Percentiles rank a stretch among this genome's conserved stretches.
Evolutionary conservation across 148 eudicot species (phyloP).

Genomic region (Camellia lanceoleosa): DNA sequence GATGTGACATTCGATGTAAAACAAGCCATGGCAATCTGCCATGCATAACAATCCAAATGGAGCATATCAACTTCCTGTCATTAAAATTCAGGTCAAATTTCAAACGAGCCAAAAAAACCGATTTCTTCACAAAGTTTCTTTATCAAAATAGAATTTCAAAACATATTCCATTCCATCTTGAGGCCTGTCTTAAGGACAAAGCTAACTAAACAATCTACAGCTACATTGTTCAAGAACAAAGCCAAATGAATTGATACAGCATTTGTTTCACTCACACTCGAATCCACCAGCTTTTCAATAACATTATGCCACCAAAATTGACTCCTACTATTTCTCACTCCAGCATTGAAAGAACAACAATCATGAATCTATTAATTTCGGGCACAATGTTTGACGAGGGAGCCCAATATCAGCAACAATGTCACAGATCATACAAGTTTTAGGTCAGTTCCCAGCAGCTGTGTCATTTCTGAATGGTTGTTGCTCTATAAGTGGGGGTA

Average conservation of each 20-base stretch:
- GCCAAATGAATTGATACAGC: neutral
- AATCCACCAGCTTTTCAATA: neutral
- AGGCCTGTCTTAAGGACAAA: neutral
- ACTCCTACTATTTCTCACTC: neutral
- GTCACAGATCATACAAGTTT: neutral
- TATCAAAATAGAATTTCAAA: neutral
- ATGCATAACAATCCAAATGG: neutral
- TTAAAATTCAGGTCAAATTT: neutral
- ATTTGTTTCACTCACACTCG: neutral
- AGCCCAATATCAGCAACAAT: neutral
- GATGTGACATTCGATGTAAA: neutral
- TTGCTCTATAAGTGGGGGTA: constrained; percentile 60
- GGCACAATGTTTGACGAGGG: neutral
- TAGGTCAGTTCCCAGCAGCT: constrained; percentile 32
- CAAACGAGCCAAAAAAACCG: neutral
- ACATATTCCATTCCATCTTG: neutral
- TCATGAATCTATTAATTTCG: neutral
- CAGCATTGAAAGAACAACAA: neutral
- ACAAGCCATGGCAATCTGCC: neutral
- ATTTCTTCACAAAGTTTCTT: neutral
- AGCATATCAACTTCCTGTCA: neutral
- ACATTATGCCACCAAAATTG: neutral
- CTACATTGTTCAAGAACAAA: constrained; percentile 11
- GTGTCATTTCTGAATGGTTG: constrained; percentile 58
- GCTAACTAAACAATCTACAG: neutral